Evolutionary conservation across 108 stramenopile species (phyloP).

Genomic region (Cyclotella cryptica): DNA sequence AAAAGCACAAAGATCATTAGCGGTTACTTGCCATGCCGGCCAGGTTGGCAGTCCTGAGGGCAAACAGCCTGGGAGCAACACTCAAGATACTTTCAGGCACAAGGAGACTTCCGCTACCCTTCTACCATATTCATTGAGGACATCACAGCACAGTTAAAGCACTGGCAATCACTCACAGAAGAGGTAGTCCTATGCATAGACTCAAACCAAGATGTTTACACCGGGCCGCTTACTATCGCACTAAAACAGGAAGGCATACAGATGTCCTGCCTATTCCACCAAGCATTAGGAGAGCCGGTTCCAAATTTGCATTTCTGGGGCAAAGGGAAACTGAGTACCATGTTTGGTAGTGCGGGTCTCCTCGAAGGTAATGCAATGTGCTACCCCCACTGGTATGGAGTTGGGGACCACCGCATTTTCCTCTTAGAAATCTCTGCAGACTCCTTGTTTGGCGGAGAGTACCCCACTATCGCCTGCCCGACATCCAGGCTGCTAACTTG

Average conservation of each 20-base stretch:
- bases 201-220: background rate
- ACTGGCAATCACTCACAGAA: background rate
- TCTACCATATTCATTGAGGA: too few species aligned
- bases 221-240: background rate
- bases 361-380: background rate
- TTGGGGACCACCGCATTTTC: constrained; percentile 9
- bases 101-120: too few species aligned
- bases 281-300: too few species aligned
- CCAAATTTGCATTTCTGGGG: too few species aligned
- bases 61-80: constrained; percentile 1
- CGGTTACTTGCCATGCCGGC: background rate
- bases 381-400: too few species aligned
- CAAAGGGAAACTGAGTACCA: background rate
- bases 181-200: background rate
- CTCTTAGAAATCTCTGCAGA: background rate
- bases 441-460: too few species aligned
- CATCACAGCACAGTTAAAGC: background rate
- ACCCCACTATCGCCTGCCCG: too few species aligned
- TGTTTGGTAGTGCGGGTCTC: background rate
- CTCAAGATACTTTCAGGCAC: background rate
- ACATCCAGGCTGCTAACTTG: background rate
- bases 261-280: too few species aligned
- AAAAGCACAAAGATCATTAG: background rate
- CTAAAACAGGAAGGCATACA: too few species aligned
- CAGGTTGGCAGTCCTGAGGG: background rate